phyloP scores from a whole-genome alignment of 2,329 filamentous ascomycete genomes.

The Diplodia sapinea region DNA sequence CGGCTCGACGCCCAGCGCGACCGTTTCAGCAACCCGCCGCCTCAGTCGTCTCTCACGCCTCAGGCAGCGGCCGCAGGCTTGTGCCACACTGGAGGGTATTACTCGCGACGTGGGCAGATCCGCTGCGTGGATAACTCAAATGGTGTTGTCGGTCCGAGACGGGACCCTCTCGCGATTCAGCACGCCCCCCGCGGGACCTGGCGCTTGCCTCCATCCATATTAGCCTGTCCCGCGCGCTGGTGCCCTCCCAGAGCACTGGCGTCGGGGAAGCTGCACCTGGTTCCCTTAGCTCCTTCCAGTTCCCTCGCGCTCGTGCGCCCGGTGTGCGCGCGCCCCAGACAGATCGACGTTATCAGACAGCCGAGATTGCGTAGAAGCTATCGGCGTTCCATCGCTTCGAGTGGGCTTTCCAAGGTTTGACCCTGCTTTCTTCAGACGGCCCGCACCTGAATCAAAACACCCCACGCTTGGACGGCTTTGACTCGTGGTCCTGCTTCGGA shows the following conservation, averaged over 20 bases:
- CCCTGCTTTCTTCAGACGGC: conserved; percentile 36
- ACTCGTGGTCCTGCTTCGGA: conserved; percentile 34
- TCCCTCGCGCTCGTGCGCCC: background rate
- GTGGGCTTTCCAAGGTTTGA: conserved; percentile 12
- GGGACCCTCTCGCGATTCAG: conserved; percentile 35
- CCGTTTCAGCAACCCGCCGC: conserved; percentile 25
- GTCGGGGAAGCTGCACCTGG: conserved; percentile 47
- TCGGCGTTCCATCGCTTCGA: conserved; percentile 42
- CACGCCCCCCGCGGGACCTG: conserved; percentile 32
- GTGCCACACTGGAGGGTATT: conserved; percentile 15
- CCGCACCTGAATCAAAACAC: conserved; percentile 35
- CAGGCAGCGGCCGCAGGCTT: conserved; percentile 7
- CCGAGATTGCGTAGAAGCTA: conserved; percentile 39
- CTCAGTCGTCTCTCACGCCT: conserved; percentile 10
- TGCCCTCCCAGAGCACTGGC: conserved; percentile 38
- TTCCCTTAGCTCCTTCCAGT: conserved; percentile 41
- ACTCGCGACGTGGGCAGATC: conserved; percentile 16
- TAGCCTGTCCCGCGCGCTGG: conserved; percentile 21
- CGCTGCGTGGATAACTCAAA: conserved; percentile 27
- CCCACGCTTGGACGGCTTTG: conserved; percentile 33
- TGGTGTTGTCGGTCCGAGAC: conserved; percentile 29
- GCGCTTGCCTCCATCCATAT: conserved; percentile 29
- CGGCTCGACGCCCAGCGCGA: conserved; percentile 21
- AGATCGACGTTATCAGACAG: conserved; percentile 46
- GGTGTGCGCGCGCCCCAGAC: conserved; percentile 29